Conservation (phyloP, 2,329 filamentous ascomycete genomes). For the Pseudovirgaria hyperparasitica region DNA sequence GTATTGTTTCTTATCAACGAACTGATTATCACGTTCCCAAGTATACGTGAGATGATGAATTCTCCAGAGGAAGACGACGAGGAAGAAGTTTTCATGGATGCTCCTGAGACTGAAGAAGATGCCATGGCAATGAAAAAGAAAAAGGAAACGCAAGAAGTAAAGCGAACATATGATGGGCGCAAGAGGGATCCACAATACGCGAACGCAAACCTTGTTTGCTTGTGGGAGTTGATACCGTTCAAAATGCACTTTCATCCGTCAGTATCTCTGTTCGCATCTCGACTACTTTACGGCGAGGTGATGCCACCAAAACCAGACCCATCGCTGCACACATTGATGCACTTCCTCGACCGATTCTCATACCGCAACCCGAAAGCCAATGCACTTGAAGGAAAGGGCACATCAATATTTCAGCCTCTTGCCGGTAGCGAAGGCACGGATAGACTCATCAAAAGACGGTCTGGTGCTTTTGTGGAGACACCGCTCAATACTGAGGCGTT, state of each 20-base stretch:
- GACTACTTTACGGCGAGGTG: conserved; percentile 54
- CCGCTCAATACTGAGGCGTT: conserved; percentile 79
- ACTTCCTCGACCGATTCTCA: conserved; percentile 97
- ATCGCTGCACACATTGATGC: conserved; percentile 77
- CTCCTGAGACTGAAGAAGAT: conserved; percentile 40
- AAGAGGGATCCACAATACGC: conserved; percentile 87
- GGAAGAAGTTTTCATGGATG: conserved; percentile 58
- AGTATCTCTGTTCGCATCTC: conserved; percentile 68
- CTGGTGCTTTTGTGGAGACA: conserved; percentile 44
- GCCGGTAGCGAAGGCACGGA: conserved; percentile 47
- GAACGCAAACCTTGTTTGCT: conserved; percentile 81
- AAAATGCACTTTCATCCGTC: conserved; percentile 84
- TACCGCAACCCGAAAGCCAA: conserved; percentile 81
- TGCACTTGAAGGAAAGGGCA: conserved; percentile 49
- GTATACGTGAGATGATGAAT: conserved; percentile 58
- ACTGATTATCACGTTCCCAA: conserved; percentile 65
- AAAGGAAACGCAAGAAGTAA: conserved; percentile 9
- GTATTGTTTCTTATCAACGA: conserved; percentile 83
- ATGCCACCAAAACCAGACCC: conserved; percentile 83
- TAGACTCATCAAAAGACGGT: conserved; percentile 48
- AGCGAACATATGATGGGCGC: conserved; percentile 59
- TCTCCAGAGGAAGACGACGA: conserved; percentile 63
- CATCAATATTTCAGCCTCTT: conserved; percentile 94
- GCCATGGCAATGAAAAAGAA: conserved; percentile 17
- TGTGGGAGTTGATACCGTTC: conserved; percentile 84